Percentiles rank a stretch among this genome's conserved stretches.
phyloP scores from a whole-genome alignment of 2,329 filamentous ascomycete genomes.

The Taxawa tesnikishii region DNA sequence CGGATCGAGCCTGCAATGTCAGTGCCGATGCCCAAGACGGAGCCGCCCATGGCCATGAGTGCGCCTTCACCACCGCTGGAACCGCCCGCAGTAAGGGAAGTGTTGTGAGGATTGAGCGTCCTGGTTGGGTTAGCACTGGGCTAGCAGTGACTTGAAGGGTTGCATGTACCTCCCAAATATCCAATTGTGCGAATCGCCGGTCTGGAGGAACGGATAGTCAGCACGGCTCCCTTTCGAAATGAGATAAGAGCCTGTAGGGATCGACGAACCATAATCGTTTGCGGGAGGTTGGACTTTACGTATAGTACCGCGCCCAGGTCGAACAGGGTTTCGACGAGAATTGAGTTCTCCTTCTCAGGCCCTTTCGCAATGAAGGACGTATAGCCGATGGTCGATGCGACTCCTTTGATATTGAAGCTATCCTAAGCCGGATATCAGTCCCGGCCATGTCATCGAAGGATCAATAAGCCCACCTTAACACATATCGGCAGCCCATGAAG shows the following conservation, averaged over 20 bases:
- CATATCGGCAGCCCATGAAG: slow-evolving; percentile 56
- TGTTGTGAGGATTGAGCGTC: slow-evolving; percentile 50
- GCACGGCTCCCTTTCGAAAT: too few relatives aligned
- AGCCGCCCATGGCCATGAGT: slow-evolving; percentile 45
- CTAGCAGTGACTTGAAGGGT: too few relatives aligned
- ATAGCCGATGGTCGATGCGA: slow-evolving; percentile 53
- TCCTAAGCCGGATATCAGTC: too few relatives aligned
- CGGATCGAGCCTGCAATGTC: slow-evolving; percentile 52
- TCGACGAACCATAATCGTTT: too few relatives aligned
- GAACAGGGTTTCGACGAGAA: slow-evolving; percentile 45
- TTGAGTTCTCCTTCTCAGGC: slow-evolving; percentile 44
- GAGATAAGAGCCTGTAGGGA: too few relatives aligned
- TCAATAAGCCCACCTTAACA: too few relatives aligned
- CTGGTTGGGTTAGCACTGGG: too few relatives aligned
- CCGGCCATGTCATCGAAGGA: too few relatives aligned
- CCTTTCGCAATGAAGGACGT: slow-evolving; percentile 46
- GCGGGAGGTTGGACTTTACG: slow-evolving; percentile 59
- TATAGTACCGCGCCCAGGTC: slow-evolving; percentile 54
- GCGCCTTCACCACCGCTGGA: slow-evolving; percentile 54
- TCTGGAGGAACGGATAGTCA: too few relatives aligned
- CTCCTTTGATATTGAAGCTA: slow-evolving; percentile 51
- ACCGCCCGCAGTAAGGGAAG: slow-evolving; percentile 48
- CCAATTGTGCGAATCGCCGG: slow-evolving; percentile 16
- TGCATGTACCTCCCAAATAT: slow-evolving; percentile 31
- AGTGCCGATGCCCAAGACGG: slow-evolving; percentile 47